Conservation (phyloP, 257 asterid species). For the Solanum corneliomulleri region DNA sequence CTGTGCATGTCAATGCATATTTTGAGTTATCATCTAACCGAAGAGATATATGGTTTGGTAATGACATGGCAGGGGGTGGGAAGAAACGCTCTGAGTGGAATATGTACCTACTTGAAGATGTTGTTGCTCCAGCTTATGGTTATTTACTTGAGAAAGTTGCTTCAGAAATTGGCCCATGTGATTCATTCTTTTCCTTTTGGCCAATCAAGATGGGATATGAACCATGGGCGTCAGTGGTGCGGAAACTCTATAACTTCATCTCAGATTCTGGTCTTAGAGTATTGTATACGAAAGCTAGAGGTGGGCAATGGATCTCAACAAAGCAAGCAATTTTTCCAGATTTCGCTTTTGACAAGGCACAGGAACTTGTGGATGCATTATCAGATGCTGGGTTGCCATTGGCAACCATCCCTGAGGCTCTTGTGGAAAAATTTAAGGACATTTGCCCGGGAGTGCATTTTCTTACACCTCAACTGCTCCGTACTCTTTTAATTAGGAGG, state of each 20-base stretch:
- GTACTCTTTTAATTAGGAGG: constrained; percentile 63
- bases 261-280: constrained; percentile 63
- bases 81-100: constrained; percentile 96
- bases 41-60: constrained; percentile 97
- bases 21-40: constrained; percentile 94
- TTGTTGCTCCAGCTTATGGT: constrained; percentile 89
- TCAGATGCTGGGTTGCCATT: constrained; percentile 85
- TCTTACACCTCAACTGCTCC: constrained; percentile 79
- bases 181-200: constrained; percentile 74
- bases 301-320: constrained; percentile 88
- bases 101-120: constrained; percentile 77
- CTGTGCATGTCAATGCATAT: constrained; percentile 86
- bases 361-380: constrained; percentile 65
- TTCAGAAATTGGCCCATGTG: constrained; percentile 69
- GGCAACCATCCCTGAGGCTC: constrained; percentile 51
- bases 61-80: constrained; percentile 98
- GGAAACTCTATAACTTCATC: constrained; percentile 56
- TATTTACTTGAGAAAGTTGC: constrained; percentile 79
- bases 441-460: constrained; percentile 66
- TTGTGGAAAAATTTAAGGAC: constrained; percentile 63
- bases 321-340: constrained; percentile 92
- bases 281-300: constrained; percentile 73
- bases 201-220: constrained; percentile 59
- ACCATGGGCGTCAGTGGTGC: constrained; percentile 85
- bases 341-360: constrained; percentile 56